Percentiles rank a stretch among this genome's conserved stretches.
These are phyloP conservation scores for Gliomastix tumulicola DNA, from an alignment of 2,329 filamentous ascomycete genomes.

Conservation along the genomic window DNA sequence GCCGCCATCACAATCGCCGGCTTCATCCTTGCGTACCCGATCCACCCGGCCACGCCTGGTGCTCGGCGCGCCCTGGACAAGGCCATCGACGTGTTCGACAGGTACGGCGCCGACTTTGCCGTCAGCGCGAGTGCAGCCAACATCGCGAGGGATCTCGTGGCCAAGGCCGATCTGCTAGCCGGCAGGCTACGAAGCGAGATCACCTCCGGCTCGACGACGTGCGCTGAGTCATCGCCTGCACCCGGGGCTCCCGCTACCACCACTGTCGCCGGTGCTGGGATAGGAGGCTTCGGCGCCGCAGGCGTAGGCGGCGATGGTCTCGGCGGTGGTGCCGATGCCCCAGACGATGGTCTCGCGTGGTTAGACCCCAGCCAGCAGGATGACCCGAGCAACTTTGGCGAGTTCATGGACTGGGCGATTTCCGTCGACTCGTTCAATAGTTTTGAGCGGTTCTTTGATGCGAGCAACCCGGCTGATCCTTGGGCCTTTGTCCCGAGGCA, in stretches of 20 bases:
- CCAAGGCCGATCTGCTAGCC: constrained; percentile 12
- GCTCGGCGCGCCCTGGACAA: constrained; percentile 21
- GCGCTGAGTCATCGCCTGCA: neutral
- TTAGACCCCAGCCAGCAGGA: constrained; percentile 11
- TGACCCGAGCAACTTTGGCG: constrained; percentile 7
- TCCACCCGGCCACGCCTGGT: constrained; percentile 10
- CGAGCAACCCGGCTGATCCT: constrained; percentile 3
- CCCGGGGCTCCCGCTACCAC: neutral
- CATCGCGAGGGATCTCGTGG: constrained; percentile 20
- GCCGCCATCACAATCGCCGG: constrained; percentile 23
- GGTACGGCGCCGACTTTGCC: constrained; percentile 28
- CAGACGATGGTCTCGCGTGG: constrained; percentile 10
- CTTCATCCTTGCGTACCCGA: constrained; percentile 21
- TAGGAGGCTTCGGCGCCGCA: no score
- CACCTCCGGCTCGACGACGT: neutral
- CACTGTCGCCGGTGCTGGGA: neutral
- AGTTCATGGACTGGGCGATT: constrained; percentile 18
- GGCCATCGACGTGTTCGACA: constrained; percentile 26
- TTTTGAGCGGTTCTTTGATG: constrained; percentile 12
- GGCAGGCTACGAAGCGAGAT: constrained; percentile 1
- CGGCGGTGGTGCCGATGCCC: no score
- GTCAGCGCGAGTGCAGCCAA: constrained; percentile 27
- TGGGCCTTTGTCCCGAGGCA: neutral
- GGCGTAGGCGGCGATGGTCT: no score
- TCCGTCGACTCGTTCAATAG: constrained; percentile 17